These are phyloP conservation scores for Botrytis porri DNA, from an alignment of 2,329 filamentous ascomycete species.

Conservation along the genomic window DNA sequence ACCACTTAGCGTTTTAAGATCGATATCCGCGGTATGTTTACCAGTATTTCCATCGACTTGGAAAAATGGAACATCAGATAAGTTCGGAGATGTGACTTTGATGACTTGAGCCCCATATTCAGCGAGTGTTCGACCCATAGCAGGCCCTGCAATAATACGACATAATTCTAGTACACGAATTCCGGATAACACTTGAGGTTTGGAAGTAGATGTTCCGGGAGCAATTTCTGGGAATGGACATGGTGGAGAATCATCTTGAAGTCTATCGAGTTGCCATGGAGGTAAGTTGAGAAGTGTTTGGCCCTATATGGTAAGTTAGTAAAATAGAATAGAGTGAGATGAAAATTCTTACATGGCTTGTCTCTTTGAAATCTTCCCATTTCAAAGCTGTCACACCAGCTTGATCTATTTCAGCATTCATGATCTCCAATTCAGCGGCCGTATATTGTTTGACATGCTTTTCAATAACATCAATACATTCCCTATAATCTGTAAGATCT, in stretches of 20 bases:
- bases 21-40: conserved; percentile 63
- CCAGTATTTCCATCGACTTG: conserved; percentile 71
- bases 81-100: conserved; percentile 64
- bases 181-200: conserved; percentile 46
- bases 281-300: conserved; percentile 42
- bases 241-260: conserved; percentile 45
- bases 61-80: conserved; percentile 71
- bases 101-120: conserved; percentile 74
- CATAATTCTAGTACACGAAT: conserved; percentile 73
- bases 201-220: conserved; percentile 24
- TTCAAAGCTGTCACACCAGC: conserved; percentile 60
- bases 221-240: conserved; percentile 41
- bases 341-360: conserved; percentile 47
- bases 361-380: conserved; percentile 56
- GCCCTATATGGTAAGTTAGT: conserved; percentile 35
- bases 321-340: neutral
- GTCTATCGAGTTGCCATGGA: conserved; percentile 48
- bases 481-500: conserved; percentile 57
- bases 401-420: conserved; percentile 55
- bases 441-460: conserved; percentile 54
- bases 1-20: conserved; percentile 56
- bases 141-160: conserved; percentile 73
- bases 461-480: conserved; percentile 59
- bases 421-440: conserved; percentile 53
- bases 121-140: conserved; percentile 67